Percentiles rank a stretch among this genome's conserved stretches.
Conservation (phyloP, 164 flowering plant species). For the Liriodendron chinense region DNA sequence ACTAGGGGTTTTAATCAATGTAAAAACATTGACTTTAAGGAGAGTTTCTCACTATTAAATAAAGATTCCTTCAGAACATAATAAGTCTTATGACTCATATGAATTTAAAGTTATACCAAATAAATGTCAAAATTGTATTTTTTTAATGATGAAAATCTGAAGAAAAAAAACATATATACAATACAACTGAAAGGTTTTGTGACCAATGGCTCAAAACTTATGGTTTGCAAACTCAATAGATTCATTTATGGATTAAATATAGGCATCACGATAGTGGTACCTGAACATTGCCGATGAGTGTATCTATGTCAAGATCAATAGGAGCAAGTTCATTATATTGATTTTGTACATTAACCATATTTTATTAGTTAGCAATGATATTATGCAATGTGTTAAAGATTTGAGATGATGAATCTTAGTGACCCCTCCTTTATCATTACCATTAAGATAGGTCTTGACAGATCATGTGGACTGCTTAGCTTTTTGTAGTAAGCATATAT, state of each 20-base stretch:
- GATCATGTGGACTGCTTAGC: not conserved
- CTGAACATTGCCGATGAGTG: not conserved
- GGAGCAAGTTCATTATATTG: no score
- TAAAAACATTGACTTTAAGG: not conserved
- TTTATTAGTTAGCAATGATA: not conserved
- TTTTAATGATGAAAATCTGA: not conserved
- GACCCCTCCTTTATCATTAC: not conserved
- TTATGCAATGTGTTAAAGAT: no score
- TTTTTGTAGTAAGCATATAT: not conserved
- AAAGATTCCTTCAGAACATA: not conserved
- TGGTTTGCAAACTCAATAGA: not conserved
- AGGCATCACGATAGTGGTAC: not conserved
- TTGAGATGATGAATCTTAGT: no score
- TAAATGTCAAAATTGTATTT: no score
- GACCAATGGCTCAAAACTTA: not conserved
- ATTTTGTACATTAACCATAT: not conserved
- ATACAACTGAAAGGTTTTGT: no score
- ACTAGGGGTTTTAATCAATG: no score
- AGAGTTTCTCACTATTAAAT: not conserved
- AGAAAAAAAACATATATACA: not conserved
- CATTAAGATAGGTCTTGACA: not conserved
- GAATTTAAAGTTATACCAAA: not conserved
- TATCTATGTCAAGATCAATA: not conserved
- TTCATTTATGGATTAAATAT: not conserved
- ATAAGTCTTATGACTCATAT: not conserved